Conservation (phyloP, 768 basidiomycete species). For the Lactarius quietus region DNA sequence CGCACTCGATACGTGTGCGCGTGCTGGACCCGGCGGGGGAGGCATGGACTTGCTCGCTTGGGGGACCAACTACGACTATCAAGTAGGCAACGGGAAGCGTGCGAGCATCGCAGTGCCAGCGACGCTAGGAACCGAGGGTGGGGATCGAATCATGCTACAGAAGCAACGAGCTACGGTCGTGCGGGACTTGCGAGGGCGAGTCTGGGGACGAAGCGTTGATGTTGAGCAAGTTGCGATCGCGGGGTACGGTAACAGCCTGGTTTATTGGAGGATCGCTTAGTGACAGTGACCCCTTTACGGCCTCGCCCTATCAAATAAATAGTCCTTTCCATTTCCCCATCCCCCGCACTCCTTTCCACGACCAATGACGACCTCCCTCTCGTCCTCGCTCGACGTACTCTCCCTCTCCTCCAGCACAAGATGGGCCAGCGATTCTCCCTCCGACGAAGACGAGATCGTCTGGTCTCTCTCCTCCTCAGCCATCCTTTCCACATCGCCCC, state of each 20-base stretch:
- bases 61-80: conserved; percentile 71
- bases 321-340: not conserved
- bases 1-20: conserved; percentile 58
- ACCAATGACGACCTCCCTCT: conserved; percentile 17
- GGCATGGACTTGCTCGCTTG: conserved; percentile 68
- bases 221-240: conserved; percentile 64
- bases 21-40: conserved; percentile 45
- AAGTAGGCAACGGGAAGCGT: conserved; percentile 73
- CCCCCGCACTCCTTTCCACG: not conserved
- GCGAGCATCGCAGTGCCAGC: conserved; percentile 54
- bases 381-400: conserved; percentile 19
- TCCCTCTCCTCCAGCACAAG: conserved; percentile 13
- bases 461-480: conserved; percentile 24
- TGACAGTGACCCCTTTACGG: conserved; percentile 2
- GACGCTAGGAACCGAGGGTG: conserved; percentile 47
- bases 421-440: conserved; percentile 23
- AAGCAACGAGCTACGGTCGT: conserved; percentile 49
- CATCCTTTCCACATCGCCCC: conserved; percentile 9
- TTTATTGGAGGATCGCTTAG: conserved; percentile 63
- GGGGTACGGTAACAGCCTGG: conserved; percentile 59
- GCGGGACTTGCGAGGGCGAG: conserved; percentile 53
- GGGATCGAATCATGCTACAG: conserved; percentile 57
- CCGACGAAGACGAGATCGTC: conserved; percentile 27
- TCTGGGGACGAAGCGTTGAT: conserved; percentile 55
- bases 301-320: conserved; percentile 4